Evolutionary conservation across 495 filamentous ascomycete species (phyloP).

Genomic region (Neurospora africana): DNA sequence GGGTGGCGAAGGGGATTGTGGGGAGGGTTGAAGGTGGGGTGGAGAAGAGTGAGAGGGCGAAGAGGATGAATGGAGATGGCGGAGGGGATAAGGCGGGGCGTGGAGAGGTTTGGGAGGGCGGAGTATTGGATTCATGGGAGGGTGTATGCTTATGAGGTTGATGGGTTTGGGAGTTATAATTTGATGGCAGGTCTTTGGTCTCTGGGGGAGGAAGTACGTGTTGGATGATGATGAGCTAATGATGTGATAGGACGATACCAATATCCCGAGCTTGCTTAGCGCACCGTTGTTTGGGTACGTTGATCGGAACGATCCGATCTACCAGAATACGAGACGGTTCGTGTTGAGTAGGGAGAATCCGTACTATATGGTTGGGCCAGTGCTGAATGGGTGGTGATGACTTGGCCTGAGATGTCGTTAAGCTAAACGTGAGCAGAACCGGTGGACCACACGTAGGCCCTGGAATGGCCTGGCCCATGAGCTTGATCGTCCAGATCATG

Average conservation of each 20-base stretch:
- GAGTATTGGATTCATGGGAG: constrained; percentile 2
- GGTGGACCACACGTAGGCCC: constrained; percentile 48
- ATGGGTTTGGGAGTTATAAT: constrained; percentile 48
- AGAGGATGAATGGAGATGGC: neutral
- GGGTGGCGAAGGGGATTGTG: neutral
- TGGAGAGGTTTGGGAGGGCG: neutral
- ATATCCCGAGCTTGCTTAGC: constrained; percentile 48
- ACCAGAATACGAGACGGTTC: constrained; percentile 45
- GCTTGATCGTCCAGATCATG: constrained; percentile 33
- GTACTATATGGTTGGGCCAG: constrained; percentile 49
- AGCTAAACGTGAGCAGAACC: constrained; percentile 47
- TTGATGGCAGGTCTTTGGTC: constrained; percentile 37
- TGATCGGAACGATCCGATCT: constrained; percentile 34
- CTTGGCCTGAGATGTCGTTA: neutral
- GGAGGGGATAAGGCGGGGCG: neutral
- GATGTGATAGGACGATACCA: constrained; percentile 40
- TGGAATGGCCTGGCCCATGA: constrained; percentile 47
- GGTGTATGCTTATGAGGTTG: constrained; percentile 52
- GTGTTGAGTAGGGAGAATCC: constrained; percentile 46
- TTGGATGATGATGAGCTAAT: neutral
- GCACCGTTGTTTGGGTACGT: constrained; percentile 47
- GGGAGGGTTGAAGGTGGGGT: neutral
- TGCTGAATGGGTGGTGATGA: constrained; percentile 34
- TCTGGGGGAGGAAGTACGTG: neutral
- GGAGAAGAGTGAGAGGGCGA: neutral